These are phyloP conservation scores for Raffaelea arxii DNA, from an alignment of 2,329 filamentous ascomycete species.

Conservation along the genomic window DNA sequence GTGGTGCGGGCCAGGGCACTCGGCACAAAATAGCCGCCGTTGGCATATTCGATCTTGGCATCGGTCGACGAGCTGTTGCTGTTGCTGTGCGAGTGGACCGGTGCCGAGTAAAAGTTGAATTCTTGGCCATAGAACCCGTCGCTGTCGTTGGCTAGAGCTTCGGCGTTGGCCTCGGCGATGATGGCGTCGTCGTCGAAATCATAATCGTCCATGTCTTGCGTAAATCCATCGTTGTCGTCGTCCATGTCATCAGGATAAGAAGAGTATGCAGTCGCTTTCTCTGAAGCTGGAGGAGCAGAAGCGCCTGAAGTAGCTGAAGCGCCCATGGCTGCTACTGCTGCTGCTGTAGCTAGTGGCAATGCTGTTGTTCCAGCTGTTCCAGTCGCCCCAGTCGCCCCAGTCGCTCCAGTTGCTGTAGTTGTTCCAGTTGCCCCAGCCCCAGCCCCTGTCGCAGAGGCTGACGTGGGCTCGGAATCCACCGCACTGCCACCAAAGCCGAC, in stretches of 20 bases:
- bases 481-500: neutral
- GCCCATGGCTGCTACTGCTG: neutral
- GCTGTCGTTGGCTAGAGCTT: conserved; percentile 81
- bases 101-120: conserved; percentile 83
- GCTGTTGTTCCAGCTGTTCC: no score
- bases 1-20: conserved; percentile 59
- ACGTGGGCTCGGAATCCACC: neutral
- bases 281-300: no score
- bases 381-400: neutral
- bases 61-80: conserved; percentile 13
- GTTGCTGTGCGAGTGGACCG: conserved; percentile 31
- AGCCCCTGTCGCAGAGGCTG: neutral
- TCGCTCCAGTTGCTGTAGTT: neutral
- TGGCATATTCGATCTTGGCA: conserved; percentile 51
- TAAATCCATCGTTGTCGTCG: conserved; percentile 35
- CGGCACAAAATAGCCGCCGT: conserved; percentile 84
- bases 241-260: conserved; percentile 47
- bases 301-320: no score
- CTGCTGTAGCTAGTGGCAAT: neutral
- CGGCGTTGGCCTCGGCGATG: conserved; percentile 90
- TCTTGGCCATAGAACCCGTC: conserved; percentile 95
- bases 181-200: conserved; percentile 79
- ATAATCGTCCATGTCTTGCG: conserved; percentile 46
- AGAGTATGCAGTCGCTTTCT: conserved; percentile 7
- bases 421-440: neutral